Percentiles rank a stretch among this genome's conserved stretches.
Evolutionary conservation across 2,329 filamentous ascomycete genomes (phyloP).

Genomic region (Aspergillus calidoustus): DNA sequence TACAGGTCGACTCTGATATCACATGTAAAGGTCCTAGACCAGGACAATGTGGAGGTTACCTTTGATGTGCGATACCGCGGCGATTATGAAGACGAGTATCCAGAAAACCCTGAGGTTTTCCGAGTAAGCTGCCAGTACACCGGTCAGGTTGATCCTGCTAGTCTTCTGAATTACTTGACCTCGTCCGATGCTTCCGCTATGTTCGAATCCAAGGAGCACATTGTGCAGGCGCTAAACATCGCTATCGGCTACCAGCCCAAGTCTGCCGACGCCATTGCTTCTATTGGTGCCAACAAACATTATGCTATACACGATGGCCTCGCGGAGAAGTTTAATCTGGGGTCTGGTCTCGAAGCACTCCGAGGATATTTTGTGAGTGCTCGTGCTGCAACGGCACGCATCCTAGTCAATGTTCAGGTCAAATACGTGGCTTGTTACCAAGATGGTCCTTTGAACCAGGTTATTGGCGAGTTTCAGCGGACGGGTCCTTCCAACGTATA

Average conservation of each 20-base stretch:
- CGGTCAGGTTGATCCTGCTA: constrained; percentile 39
- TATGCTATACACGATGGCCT: constrained; percentile 48
- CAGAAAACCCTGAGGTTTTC: constrained; percentile 38
- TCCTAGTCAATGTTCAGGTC: constrained; percentile 68
- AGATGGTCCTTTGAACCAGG: constrained; percentile 43
- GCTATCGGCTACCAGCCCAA: constrained; percentile 55
- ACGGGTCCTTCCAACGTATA: constrained; percentile 26
- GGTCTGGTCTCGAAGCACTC: constrained; percentile 59
- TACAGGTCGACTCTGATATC: constrained; percentile 46
- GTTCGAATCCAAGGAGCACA: constrained; percentile 53
- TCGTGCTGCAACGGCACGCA: constrained; percentile 60
- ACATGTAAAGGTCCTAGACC: constrained; percentile 29
- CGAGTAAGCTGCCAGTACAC: constrained; percentile 41
- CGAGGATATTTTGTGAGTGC: constrained; percentile 67
- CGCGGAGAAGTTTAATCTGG: constrained; percentile 47
- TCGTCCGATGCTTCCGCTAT: constrained; percentile 39
- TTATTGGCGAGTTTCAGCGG: constrained; percentile 42
- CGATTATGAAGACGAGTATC: constrained; percentile 41
- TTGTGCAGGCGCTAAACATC: constrained; percentile 64
- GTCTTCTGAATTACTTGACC: constrained; percentile 52
- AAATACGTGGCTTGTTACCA: constrained; percentile 64
- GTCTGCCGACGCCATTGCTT: constrained; percentile 44
- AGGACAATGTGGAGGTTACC: constrained; percentile 18
- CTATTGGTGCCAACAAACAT: constrained; percentile 59
- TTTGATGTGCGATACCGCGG: constrained; percentile 41